phyloP scores from a whole-genome alignment of 169 alveolate species.

The Eimeria necatrix region DNA sequence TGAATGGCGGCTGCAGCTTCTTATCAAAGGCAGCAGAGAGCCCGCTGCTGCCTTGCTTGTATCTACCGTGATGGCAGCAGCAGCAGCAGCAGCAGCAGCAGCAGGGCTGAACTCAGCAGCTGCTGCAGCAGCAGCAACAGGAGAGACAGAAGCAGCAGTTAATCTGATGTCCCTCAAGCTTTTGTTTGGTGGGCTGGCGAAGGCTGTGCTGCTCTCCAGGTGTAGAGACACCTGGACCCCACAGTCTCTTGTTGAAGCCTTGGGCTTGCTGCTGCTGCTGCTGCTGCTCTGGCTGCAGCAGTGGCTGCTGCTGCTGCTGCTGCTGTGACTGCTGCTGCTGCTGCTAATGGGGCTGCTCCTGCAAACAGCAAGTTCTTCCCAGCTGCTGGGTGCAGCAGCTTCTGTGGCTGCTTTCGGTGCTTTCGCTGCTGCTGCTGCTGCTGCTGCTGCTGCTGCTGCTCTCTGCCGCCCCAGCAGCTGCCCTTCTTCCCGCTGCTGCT shows the following conservation, averaged over 20 bases:
- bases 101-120: not conserved
- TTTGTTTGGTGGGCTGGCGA: not conserved
- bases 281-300: conserved; percentile 11
- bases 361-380: too few species aligned
- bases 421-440: not conserved
- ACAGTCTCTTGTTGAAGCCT: not conserved
- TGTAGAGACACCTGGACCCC: conserved; percentile 26
- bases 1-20: not conserved
- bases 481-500: not conserved
- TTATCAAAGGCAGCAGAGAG: not conserved
- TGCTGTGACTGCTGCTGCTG: not conserved
- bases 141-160: too few species aligned
- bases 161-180: too few species aligned
- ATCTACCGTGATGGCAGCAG: not conserved
- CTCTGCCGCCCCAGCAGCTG: not conserved
- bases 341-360: not conserved
- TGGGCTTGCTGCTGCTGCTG: not conserved
- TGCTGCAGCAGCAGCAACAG: conserved; percentile 33
- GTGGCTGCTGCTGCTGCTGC: not conserved
- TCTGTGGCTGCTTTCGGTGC: not conserved
- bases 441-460: not conserved
- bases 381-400: not conserved
- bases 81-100: not conserved
- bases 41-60: not conserved
- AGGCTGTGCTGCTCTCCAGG: not conserved